A percentile compares a stretch with the other conserved stretches of the same genome.
phyloP scores from a whole-genome alignment of 2,329 filamentous ascomycete species.

The Curvularia sp. region DNA sequence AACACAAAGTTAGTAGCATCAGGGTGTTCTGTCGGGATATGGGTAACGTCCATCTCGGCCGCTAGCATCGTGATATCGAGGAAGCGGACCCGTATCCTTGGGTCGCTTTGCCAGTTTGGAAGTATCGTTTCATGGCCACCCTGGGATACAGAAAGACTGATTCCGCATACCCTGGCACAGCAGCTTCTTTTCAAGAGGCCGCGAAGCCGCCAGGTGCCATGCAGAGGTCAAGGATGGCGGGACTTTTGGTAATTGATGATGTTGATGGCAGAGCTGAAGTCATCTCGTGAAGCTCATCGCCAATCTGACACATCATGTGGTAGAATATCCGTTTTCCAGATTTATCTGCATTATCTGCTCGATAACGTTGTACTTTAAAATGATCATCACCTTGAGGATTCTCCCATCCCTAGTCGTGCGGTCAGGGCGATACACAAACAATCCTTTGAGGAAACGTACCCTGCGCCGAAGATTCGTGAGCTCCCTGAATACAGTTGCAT shows the following conservation, averaged over 20 bases:
- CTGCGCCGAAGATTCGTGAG: constrained; percentile 7
- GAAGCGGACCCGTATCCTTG: constrained; percentile 22
- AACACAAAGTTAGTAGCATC: constrained; percentile 19
- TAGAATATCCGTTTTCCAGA: constrained; percentile 46
- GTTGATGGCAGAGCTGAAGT: constrained; percentile 45
- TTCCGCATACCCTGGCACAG: constrained; percentile 44
- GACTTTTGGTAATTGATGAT: neutral
- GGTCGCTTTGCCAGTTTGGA: constrained; percentile 3
- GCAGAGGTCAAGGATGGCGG: constrained; percentile 60
- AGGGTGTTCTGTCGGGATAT: constrained; percentile 26
- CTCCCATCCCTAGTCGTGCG: constrained; percentile 54
- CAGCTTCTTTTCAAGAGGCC: constrained; percentile 47
- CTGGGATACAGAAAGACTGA: constrained; percentile 51
- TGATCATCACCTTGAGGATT: constrained; percentile 53
- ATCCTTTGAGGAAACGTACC: constrained; percentile 5
- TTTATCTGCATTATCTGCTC: too few relatives aligned
- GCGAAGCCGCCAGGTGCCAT: constrained; percentile 64
- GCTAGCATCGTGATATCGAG: constrained; percentile 62
- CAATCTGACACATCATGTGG: constrained; percentile 55
- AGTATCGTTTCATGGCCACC: constrained; percentile 52
- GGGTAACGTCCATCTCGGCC: too few relatives aligned
- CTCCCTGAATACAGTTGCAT: constrained; percentile 7
- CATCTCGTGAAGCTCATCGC: constrained; percentile 49
- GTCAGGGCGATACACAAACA: neutral
- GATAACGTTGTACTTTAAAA: constrained; percentile 53